Evolutionary conservation across 768 basidiomycete genomes (phyloP).

Genomic region (Lactarius tabidus): DNA sequence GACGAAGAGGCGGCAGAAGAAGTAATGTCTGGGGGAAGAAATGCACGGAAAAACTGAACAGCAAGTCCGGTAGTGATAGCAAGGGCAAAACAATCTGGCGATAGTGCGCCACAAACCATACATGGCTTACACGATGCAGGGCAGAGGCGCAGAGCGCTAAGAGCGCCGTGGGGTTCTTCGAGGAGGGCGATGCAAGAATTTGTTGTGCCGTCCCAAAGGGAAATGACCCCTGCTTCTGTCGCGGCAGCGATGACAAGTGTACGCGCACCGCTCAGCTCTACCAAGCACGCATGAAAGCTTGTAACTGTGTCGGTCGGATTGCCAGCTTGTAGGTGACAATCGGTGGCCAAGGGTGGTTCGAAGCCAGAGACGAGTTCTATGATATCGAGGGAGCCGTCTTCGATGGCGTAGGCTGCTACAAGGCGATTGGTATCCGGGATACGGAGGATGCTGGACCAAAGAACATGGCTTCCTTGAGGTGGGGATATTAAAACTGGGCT

Average conservation of each 20-base stretch:
- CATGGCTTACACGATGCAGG: constrained; percentile 56
- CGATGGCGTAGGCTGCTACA: constrained; percentile 55
- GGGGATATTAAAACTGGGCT: constrained; percentile 40
- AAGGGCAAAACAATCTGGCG: constrained; percentile 60
- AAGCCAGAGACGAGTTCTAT: constrained; percentile 43
- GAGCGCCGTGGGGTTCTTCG: constrained; percentile 53
- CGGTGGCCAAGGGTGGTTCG: constrained; percentile 38
- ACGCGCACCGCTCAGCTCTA: constrained; percentile 47
- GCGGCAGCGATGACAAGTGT: constrained; percentile 57
- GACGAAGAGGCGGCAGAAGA: constrained; percentile 30
- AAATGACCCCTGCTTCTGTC: constrained; percentile 63
- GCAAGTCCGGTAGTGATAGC: constrained; percentile 62
- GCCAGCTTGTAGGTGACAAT: constrained; percentile 55
- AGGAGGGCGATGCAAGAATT: constrained; percentile 60
- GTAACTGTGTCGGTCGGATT: constrained; percentile 51
- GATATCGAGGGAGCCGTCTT: constrained; percentile 66
- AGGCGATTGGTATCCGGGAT: constrained; percentile 44
- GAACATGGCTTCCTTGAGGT: constrained; percentile 41
- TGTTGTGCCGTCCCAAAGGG: constrained; percentile 71
- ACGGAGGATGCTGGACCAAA: constrained; percentile 48
- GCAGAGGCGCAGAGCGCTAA: constrained; percentile 59
- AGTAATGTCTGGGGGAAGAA: constrained; percentile 43
- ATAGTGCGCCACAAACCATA: constrained; percentile 63
- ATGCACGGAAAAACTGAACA: constrained; percentile 63
- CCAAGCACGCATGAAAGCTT: constrained; percentile 48